A percentile compares a stretch with the other conserved stretches of the same genome.
Evolutionary conservation across 176 grass and related monocot species (phyloP).

Genomic region (Otatea glauca): DNA sequence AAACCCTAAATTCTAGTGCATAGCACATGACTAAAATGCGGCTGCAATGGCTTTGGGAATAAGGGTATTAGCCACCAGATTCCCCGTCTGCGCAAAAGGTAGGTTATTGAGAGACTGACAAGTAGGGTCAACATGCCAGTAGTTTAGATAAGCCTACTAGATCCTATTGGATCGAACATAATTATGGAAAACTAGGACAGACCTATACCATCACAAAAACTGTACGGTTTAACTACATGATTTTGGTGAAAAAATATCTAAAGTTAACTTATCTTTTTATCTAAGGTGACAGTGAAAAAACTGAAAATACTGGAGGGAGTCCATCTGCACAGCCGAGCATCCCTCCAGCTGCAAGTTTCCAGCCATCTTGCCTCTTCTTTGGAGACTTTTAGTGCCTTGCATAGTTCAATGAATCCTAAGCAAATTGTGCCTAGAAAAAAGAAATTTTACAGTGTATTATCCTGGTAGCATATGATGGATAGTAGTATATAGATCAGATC

Average conservation of each 20-base stretch:
- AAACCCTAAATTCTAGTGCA: constrained; percentile 2
- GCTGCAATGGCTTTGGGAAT: too few species aligned
- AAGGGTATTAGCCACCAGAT: not conserved
- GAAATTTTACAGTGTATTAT: too few species aligned
- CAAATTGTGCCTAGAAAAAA: not conserved
- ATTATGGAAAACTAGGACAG: not conserved
- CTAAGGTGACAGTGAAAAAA: not conserved
- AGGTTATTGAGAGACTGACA: not conserved
- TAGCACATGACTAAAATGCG: constrained; percentile 42
- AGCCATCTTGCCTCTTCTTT: not conserved
- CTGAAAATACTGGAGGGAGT: not conserved
- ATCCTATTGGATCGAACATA: not conserved
- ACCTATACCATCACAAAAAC: not conserved
- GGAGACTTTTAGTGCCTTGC: not conserved
- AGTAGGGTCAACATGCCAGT: not conserved
- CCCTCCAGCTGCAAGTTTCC: not conserved
- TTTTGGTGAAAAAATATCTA: not conserved
- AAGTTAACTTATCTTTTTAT: not conserved
- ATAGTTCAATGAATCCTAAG: not conserved
- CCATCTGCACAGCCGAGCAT: not conserved
- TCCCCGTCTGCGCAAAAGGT: not conserved
- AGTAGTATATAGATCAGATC: too few species aligned
- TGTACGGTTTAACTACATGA: not conserved
- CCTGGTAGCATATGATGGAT: too few species aligned
- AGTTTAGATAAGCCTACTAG: not conserved